Evolutionary conservation across 73 alveolate species (phyloP), one percentile per base, ranked within the genome.

Genomic region (Paramecium primaurelia): DNA sequence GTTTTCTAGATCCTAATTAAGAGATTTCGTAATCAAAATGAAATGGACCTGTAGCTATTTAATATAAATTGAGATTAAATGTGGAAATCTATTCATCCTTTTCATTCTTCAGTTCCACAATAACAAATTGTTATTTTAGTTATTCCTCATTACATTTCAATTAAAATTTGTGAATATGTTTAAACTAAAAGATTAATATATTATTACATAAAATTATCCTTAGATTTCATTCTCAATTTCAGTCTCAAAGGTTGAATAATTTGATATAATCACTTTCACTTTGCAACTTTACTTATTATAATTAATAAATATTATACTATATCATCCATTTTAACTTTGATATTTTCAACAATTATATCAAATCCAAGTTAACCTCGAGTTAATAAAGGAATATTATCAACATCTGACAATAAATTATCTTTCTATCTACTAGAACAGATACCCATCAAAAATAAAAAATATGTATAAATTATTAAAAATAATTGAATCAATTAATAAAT

Each of bases 11-110:
- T 44, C 30, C 58, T 34, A 45, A 4, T 14, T 20, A 20, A 45
- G 77, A 25, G 75, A 45, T 45, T 44, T 80, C 75, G 18, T 80
- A 80, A 47, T 80, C 91, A 25, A 80, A 45, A 45, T 80, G 91
- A 38, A 25, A 37, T 32, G 91, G 91, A 18, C 91, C 91, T 26
- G 91, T 80, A 1, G 91, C 91, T 10, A 45, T 44, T 9, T 18
- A 26, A 36, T 20, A 80, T 28, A 80, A 26, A 18, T 80, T 80
- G 6, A 80, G 26, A 16, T 22, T 44, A 80, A 80, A 22, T 4
- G 20, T 20, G 2, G 91, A 22, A 32, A 80, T 80, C 8, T 40
- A 42, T 14, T 80, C 71, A 45, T 42, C 26, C 18, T 40, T 80
- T 10, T 22, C 36, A 80, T 20, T 44, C 12, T 26, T 5, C 3